phyloP scores from a whole-genome alignment of 2,329 filamentous ascomycete genomes.

The Botrytis byssoidea region DNA sequence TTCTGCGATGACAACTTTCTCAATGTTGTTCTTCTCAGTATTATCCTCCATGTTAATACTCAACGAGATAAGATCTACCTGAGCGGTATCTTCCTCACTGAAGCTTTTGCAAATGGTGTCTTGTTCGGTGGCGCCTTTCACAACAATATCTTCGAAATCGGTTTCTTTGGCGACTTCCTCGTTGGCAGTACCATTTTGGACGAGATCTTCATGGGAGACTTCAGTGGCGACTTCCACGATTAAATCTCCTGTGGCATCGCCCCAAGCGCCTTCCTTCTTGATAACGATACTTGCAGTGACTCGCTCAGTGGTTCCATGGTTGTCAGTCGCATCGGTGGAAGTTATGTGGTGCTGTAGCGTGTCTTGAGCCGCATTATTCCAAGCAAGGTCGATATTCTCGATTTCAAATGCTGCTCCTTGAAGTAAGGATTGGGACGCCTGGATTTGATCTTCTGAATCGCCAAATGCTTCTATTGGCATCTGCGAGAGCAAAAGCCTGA shows the following conservation, averaged over 20 bases:
- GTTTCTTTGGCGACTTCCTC: accelerated
- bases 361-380: neutral
- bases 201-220: neutral
- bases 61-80: too few relatives aligned
- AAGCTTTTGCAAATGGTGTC: accelerated
- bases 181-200: neutral
- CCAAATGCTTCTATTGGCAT: too few relatives aligned
- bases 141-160: neutral
- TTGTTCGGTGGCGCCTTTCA: accelerated
- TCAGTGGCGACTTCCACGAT: neutral
- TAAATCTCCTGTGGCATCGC: neutral
- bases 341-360: too few relatives aligned
- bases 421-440: neutral
- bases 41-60: too few relatives aligned
- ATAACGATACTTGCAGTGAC: accelerated
- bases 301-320: neutral
- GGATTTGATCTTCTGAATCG: neutral
- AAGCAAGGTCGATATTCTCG: neutral
- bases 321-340: neutral
- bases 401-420: neutral
- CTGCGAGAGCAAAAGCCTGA: neutral
- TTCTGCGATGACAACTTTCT: neutral
- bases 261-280: neutral
- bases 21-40: too few relatives aligned
- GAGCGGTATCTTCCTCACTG: too few relatives aligned